phyloP scores from a whole-genome alignment of 2,329 filamentous ascomycete genomes.

The Alternaria novae-zelandiae region DNA sequence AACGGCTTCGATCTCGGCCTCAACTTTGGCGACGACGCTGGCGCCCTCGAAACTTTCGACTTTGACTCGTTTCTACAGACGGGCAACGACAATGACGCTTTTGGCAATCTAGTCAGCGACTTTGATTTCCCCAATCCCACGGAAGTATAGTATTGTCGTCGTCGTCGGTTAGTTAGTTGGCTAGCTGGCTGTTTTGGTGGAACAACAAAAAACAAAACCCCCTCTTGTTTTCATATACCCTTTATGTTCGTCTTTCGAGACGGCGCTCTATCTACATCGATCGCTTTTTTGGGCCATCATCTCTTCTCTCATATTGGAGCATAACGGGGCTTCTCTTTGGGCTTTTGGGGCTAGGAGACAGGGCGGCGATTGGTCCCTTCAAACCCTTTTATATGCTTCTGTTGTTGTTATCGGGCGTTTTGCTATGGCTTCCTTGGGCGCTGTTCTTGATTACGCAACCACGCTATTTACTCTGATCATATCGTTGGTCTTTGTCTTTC shows the following conservation, averaged over 20 bases:
- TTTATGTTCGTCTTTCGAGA: not conserved
- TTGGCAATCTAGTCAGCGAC: slow-evolving; percentile 42
- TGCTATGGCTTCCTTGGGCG: too few relatives aligned
- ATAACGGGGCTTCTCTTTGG: slow-evolving; percentile 9
- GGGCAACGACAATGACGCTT: slow-evolving; percentile 52
- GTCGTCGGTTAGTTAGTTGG: not conserved
- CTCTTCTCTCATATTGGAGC: slow-evolving; percentile 17
- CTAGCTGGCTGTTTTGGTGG: not conserved
- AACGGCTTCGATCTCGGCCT: slow-evolving; percentile 48
- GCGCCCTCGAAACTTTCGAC: slow-evolving; percentile 73
- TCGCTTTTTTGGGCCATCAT: slow-evolving; percentile 13
- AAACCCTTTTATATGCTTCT: not conserved
- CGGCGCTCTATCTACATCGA: slow-evolving; percentile 22
- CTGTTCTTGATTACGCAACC: not conserved
- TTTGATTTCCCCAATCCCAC: slow-evolving; percentile 46
- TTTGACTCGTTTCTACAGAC: slow-evolving; percentile 72
- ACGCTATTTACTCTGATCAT: not conserved
- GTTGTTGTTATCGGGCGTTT: not conserved
- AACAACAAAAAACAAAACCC: slow-evolving; percentile 19
- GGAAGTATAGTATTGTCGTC: slow-evolving; percentile 25
- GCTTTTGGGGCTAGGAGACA: not conserved
- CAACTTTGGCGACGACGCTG: slow-evolving; percentile 57
- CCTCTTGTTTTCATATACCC: slow-evolving; percentile 29
- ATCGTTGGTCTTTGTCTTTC: not conserved
- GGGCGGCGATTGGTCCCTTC: not conserved